A percentile compares a stretch with the other conserved stretches of the same genome.
These are phyloP conservation scores for Curvularia sp. DNA, from an alignment of 2,329 filamentous ascomycete species.

Conservation along the genomic window DNA sequence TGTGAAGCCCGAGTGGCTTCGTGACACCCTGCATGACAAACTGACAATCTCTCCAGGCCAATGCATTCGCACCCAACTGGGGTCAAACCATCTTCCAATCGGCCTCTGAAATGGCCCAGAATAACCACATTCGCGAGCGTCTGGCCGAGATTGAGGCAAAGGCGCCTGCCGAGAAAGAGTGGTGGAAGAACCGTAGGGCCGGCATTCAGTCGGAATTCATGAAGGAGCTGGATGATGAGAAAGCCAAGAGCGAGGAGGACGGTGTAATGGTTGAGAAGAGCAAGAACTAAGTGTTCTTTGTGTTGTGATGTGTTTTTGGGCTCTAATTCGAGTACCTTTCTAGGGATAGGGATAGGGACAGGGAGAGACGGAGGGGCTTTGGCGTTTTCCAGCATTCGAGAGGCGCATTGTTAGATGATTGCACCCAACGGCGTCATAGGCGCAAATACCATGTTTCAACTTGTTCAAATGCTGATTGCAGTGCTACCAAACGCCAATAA, in stretches of 20 bases:
- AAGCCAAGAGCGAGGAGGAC: constrained; percentile 37
- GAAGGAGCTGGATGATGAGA: constrained; percentile 78
- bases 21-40: neutral
- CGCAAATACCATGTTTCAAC: constrained; percentile 8
- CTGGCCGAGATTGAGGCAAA: constrained; percentile 78
- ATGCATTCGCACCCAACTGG: constrained; percentile 87
- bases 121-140: constrained; percentile 75
- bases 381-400: constrained; percentile 16
- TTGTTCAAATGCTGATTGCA: constrained; percentile 34
- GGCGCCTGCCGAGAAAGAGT: constrained; percentile 76
- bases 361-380: neutral
- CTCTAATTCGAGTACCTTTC: neutral
- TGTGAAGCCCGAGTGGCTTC: neutral
- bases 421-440: constrained; percentile 5
- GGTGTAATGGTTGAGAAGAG: constrained; percentile 27
- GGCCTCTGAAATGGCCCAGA: constrained; percentile 93
- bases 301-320: neutral
- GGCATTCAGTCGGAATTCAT: constrained; percentile 79
- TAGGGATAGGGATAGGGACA: neutral
- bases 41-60: constrained; percentile 68
- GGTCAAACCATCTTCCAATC: constrained; percentile 96
- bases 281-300: neutral
- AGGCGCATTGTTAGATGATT: constrained; percentile 13
- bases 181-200: constrained; percentile 87
- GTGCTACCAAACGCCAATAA: constrained; percentile 44